Evolutionary conservation across 345 rosid genomes (phyloP).

Genomic region (Gossypium sturtianum): DNA sequence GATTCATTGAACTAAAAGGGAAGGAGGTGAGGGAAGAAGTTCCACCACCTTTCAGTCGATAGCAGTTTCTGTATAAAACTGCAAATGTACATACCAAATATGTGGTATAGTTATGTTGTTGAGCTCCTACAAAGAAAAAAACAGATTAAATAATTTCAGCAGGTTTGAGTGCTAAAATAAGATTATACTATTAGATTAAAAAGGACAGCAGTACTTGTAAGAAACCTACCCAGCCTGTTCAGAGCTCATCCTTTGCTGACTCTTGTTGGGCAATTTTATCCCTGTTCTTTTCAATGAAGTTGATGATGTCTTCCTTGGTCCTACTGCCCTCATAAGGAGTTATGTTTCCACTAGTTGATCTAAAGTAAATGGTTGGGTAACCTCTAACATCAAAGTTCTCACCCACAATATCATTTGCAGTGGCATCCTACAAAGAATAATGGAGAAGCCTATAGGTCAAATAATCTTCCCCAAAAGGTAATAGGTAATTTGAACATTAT

Average conservation of each 20-base stretch:
- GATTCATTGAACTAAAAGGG: not conserved
- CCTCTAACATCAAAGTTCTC: conserved; percentile 73
- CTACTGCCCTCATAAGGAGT: conserved; percentile 65
- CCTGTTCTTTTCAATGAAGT: conserved; percentile 78
- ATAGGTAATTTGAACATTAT: not conserved
- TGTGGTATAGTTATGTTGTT: not conserved
- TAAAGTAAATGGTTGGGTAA: conserved; percentile 78
- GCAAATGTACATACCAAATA: not conserved
- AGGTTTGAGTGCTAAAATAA: too few species aligned
- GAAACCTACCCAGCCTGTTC: conserved; percentile 24
- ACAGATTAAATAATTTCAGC: not conserved
- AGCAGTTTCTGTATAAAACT: not conserved
- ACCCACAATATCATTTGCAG: conserved; percentile 70
- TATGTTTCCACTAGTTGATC: conserved; percentile 59
- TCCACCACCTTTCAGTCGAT: not conserved
- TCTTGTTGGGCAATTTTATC: conserved; percentile 35
- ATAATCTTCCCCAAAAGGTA: not conserved
- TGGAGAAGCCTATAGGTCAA: not conserved
- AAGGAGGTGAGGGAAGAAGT: not conserved
- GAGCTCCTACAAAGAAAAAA: not conserved
- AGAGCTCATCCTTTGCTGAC: conserved; percentile 64
- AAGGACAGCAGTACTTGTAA: not conserved
- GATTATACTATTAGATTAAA: not conserved
- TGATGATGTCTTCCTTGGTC: conserved; percentile 72
- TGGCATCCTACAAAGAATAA: conserved; percentile 55